Conservation (phyloP, 352 stramenopile genomes). For the Globisporangium nodosum region DNA sequence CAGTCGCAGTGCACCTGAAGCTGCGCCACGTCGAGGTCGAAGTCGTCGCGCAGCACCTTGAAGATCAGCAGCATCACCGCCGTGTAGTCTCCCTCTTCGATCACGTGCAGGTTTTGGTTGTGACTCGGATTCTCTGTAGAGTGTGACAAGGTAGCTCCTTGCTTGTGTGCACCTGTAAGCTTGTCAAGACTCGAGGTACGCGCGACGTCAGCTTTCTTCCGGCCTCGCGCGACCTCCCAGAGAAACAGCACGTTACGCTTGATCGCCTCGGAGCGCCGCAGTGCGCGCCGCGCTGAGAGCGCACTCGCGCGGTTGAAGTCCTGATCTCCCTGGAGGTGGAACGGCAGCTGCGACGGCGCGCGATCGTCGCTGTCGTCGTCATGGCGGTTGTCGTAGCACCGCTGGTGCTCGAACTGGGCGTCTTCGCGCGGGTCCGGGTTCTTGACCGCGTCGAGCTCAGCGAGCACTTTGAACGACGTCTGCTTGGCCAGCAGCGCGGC, state of each 20-base stretch:
- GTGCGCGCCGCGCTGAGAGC: slow-evolving; percentile 40
- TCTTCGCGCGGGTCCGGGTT: slow-evolving; percentile 36
- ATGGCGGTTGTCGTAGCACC: slow-evolving; percentile 16
- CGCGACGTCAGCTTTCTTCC: slow-evolving; percentile 26
- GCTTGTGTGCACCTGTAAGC: slow-evolving; percentile 5
- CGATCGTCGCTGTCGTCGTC: slow-evolving; percentile 1
- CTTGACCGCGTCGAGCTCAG: slow-evolving; percentile 41
- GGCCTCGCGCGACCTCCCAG: slow-evolving; percentile 51
- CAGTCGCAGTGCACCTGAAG: slow-evolving; percentile 74
- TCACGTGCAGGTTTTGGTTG: slow-evolving; percentile 11
- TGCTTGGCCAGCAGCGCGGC: slow-evolving; percentile 27
- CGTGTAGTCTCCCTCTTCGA: slow-evolving; percentile 65
- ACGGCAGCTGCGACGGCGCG: slow-evolving; percentile 35
- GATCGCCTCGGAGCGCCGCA: slow-evolving; percentile 46
- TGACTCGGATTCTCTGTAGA: not conserved
- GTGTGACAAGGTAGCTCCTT: not conserved
- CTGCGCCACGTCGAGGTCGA: slow-evolving; percentile 47
- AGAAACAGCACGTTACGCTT: slow-evolving; percentile 47
- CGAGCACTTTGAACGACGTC: slow-evolving; percentile 73
- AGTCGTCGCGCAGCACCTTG: slow-evolving; percentile 71
- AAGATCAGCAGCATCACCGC: slow-evolving; percentile 74
- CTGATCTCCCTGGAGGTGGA: slow-evolving; percentile 67
- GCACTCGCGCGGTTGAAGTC: slow-evolving; percentile 61
- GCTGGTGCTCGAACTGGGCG: slow-evolving; percentile 70
- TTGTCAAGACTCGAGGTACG: not conserved